phyloP scores from a whole-genome alignment of 805 yeast species.

The Myxozyma neotropica region DNA sequence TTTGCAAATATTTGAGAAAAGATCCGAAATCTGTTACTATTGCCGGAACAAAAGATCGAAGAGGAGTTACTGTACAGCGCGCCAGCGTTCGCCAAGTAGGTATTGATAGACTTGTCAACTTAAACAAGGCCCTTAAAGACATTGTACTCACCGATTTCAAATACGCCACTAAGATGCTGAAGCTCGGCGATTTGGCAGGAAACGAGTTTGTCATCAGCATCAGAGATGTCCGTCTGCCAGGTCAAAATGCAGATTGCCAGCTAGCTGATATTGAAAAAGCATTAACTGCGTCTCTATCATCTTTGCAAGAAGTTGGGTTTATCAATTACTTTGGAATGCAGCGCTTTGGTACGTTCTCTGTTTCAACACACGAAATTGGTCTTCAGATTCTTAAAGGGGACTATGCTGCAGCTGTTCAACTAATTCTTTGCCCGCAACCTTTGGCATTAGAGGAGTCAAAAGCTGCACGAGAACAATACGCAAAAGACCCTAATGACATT shows the following conservation, averaged over 20 bases:
- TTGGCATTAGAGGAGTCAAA: constrained; percentile 74
- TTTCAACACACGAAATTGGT: constrained; percentile 89
- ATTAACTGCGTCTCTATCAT: constrained; percentile 56
- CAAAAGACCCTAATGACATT: constrained; percentile 58
- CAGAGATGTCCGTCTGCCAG: constrained; percentile 56
- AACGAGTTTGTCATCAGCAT: constrained; percentile 86
- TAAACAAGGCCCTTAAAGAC: constrained; percentile 78
- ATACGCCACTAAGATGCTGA: constrained; percentile 63
- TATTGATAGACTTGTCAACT: constrained; percentile 71
- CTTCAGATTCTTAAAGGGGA: constrained; percentile 66
- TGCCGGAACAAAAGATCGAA: constrained; percentile 96
- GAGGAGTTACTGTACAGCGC: constrained; percentile 92
- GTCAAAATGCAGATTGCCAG: constrained; percentile 27
- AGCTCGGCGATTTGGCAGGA: constrained; percentile 82
- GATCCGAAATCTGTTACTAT: constrained; percentile 73
- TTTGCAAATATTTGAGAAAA: constrained; percentile 71
- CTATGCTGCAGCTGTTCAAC: constrained; percentile 78
- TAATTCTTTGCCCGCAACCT: constrained; percentile 83
- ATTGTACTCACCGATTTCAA: constrained; percentile 76
- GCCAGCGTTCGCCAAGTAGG: constrained; percentile 68
- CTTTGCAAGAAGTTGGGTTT: constrained; percentile 71
- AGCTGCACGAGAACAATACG: constrained; percentile 28
- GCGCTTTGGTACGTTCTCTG: constrained; percentile 92
- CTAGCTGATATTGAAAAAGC: constrained; percentile 45
- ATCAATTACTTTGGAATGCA: constrained; percentile 98